Base-by-base conservation (phyloP, 345 rosid genomes). In the Arabis hirsuta region DNA sequence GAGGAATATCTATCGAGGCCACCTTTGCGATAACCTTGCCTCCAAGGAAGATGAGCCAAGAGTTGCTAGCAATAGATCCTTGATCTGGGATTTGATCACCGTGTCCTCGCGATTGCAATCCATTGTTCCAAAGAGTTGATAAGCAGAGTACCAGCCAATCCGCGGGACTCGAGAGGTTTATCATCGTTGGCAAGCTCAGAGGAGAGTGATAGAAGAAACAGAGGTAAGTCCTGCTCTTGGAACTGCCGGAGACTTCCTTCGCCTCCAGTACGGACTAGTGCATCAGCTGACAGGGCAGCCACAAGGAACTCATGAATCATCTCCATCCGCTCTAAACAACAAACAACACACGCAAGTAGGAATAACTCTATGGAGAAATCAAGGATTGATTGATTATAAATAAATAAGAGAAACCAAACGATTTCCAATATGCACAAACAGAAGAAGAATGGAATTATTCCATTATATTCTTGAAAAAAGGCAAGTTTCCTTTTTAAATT, bases 81-180 rank as follows among this genome's bases (percentile, higher is more conserved):
- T 95, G 80, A 91, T 86, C 80, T 95, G 97, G 60, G 96, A 83
- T 66, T 91, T 91, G n/a, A 81, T 71, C 16, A 84, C 69, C 24
- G 63, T 51, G 19, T 88, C 96, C 16, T 16, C 16, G 16, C 16
- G 34, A 86, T 82, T 12, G 81, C 79, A 78, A 87, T 69, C 96
- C 99, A 90, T 44, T 87, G 96, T 22, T 88, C 99, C 19, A 89
- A 81, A 22, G 97, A 88, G 59, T 95, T 95, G 82, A 91, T 91
- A 32, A 95, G 96, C 60, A 95, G 65, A 52, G 89, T 87, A 88
- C 97, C 97, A 72, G 96, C 99, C 67, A 95, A 73, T 46, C 88
- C 76, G 42, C 99, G 96, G 32, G 93, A 86, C 67, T 89, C 96
- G 44, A 79, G 69, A 9, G 99, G 93, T 67, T 95, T 89, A 12